These are phyloP conservation scores for Saitozyma podzolica DNA, from an alignment of 768 basidiomycete genomes.

Conservation along the genomic window DNA sequence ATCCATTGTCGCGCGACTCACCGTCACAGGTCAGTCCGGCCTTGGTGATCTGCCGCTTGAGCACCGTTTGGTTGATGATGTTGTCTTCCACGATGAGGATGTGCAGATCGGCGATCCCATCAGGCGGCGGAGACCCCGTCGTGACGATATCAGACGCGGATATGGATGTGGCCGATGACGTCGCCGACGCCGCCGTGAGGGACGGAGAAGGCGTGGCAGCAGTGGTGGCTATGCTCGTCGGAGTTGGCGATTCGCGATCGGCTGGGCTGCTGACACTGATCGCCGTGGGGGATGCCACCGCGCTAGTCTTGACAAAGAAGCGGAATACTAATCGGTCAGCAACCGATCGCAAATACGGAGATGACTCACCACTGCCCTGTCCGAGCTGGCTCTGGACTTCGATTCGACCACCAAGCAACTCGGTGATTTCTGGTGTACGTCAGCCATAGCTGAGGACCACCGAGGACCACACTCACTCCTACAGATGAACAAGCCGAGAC, in stretches of 20 bases:
- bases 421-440: slow-evolving; percentile 36
- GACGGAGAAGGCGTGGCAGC: background rate
- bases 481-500: slow-evolving; percentile 55
- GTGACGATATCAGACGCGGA: slow-evolving; percentile 4
- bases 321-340: slow-evolving; percentile 35
- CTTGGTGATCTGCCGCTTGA: slow-evolving; percentile 46
- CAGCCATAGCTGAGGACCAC: slow-evolving; percentile 14
- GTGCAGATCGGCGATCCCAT: background rate
- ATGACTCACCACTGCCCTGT: slow-evolving; percentile 9
- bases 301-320: slow-evolving; percentile 44
- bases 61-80: slow-evolving; percentile 49
- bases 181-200: background rate
- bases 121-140: slow-evolving; percentile 11
- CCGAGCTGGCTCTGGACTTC: slow-evolving; percentile 46
- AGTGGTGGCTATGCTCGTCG: background rate
- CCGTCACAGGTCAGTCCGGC: slow-evolving; percentile 46
- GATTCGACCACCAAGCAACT: slow-evolving; percentile 49
- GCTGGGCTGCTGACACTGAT: too few relatives aligned
- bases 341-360: too few relatives aligned
- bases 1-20: slow-evolving; percentile 8
- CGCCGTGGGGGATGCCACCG: slow-evolving; percentile 17
- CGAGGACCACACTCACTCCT: slow-evolving; percentile 43
- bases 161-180: slow-evolving; percentile 14
- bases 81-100: slow-evolving; percentile 49
- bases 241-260: background rate